Base-by-base conservation (phyloP, 2,329 filamentous ascomycete species). In the Neurospora sp. region DNA sequence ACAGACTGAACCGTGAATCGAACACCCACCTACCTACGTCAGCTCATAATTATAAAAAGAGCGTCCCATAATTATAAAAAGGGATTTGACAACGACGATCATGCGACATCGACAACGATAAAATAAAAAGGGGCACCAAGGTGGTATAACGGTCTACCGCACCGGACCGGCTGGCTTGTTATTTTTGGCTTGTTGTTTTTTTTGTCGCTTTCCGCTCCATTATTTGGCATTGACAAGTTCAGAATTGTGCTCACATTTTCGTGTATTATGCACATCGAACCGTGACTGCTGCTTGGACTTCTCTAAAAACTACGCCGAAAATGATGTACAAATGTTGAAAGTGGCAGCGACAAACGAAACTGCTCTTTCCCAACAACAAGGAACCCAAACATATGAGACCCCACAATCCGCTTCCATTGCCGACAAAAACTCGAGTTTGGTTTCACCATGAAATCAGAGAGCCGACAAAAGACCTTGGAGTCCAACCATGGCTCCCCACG, bases 401-500 rank as follows among this genome's bases (percentile, higher is more conserved):
- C n/a, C n/a, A n/a, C n/a, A n/a, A n/a, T n/a, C 28, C 11, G 10
- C n/a, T 52, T 6, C 19, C 4, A 52, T 52, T 52, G 2, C n/a
- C n/a, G n/a, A n/a, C n/a, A n/a, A n/a, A n/a, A n/a, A 38, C 37
- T 11, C 37, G 37, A 38, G 37, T 0, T 11, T 11, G 0, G 1
- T 39, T 15, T 52, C 46, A 52, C 19, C 46, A 28, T 3, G 2
- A 15, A 28, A 28, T 52, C 19, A 52, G 33, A 74, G 69, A 15
- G 75, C 76, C 40, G 70, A 40, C 67, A 77, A 72, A 67, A 85
- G 70, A 1, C 81, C 83, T 72, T 79, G 78, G 62, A 86, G 82
- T 1, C 81, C 84, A 17, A 86, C 84, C 84, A 88, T 88, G 33
- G 90, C 84, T n/a, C 89, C 90, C 82, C 89, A 88, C 4, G 90